Percentiles rank a stretch among this genome's conserved stretches.
Conservation (phyloP, 768 basidiomycete genomes). For the Agaricus subrufescens region DNA sequence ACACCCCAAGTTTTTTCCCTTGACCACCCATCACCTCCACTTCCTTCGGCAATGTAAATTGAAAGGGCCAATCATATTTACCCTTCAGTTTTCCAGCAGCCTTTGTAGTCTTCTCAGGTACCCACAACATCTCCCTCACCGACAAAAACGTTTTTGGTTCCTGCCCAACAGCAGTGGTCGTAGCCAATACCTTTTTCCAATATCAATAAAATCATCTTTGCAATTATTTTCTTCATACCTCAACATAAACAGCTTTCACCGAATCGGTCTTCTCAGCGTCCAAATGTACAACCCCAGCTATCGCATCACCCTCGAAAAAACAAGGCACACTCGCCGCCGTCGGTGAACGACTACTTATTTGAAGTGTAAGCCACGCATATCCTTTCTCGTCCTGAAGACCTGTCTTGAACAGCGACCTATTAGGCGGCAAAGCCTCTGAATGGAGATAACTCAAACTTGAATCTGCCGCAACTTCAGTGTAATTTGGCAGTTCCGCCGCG, state of each 20-base stretch:
- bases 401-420: conserved; percentile 29
- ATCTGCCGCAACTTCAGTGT: conserved; percentile 9
- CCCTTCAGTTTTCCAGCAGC: conserved; percentile 36
- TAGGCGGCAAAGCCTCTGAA: background rate
- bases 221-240: conserved; percentile 22
- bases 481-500: conserved; percentile 18
- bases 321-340: conserved; percentile 33
- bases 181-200: conserved; percentile 34
- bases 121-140: conserved; percentile 38
- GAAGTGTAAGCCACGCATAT: conserved; percentile 44
- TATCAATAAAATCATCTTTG: background rate
- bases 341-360: conserved; percentile 42
- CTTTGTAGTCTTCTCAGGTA: conserved; percentile 13
- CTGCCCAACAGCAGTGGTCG: conserved; percentile 51
- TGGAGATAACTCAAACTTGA: background rate
- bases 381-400: conserved; percentile 39
- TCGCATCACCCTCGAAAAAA: conserved; percentile 42
- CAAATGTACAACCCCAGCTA: conserved; percentile 48
- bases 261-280: conserved; percentile 45
- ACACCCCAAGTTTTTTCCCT: conserved; percentile 25
- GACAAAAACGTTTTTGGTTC: conserved; percentile 47
- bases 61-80: conserved; percentile 44
- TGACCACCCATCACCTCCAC: conserved; percentile 29
- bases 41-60: conserved; percentile 39
- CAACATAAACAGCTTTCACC: conserved; percentile 41